Evolutionary conservation across 805 yeast species (phyloP).

Genomic region (Ogataea thermomethanolica): DNA sequence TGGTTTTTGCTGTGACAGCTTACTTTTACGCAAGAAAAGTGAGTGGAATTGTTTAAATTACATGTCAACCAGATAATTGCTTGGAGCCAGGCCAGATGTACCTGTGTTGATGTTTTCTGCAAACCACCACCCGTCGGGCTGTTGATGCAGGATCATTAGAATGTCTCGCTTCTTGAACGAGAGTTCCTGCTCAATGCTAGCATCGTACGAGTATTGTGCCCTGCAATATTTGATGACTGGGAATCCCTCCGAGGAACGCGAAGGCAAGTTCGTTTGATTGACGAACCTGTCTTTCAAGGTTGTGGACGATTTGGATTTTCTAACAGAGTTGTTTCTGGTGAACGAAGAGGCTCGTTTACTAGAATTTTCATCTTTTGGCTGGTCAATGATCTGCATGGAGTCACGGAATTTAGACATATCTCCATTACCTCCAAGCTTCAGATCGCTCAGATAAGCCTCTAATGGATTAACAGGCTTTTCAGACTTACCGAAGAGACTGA

Average conservation of each 20-base stretch:
- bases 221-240: conserved; percentile 49
- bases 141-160: conserved; percentile 50
- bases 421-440: conserved; percentile 41
- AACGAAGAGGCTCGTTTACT: not conserved
- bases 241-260: conserved; percentile 49
- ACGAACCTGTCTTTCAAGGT: conserved; percentile 22
- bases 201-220: conserved; percentile 57
- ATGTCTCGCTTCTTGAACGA: conserved; percentile 57
- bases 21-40: conserved; percentile 47
- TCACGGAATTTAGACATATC: conserved; percentile 38
- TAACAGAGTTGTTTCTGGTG: conserved; percentile 13
- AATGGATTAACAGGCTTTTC: conserved; percentile 42
- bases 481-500: conserved; percentile 14
- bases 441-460: conserved; percentile 49
- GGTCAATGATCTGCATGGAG: conserved; percentile 25
- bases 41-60: conserved; percentile 30
- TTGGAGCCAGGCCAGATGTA: conserved; percentile 58
- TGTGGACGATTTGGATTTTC: conserved; percentile 32
- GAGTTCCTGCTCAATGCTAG: conserved; percentile 58
- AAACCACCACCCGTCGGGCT: conserved; percentile 77
- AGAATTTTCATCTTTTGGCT: conserved; percentile 1
- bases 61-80: conserved; percentile 46
- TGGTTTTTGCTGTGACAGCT: conserved; percentile 42
- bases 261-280: conserved; percentile 38
- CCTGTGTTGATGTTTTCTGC: conserved; percentile 50